phyloP scores from a whole-genome alignment of 352 stramenopile genomes.

The Pythium coloratum region DNA sequence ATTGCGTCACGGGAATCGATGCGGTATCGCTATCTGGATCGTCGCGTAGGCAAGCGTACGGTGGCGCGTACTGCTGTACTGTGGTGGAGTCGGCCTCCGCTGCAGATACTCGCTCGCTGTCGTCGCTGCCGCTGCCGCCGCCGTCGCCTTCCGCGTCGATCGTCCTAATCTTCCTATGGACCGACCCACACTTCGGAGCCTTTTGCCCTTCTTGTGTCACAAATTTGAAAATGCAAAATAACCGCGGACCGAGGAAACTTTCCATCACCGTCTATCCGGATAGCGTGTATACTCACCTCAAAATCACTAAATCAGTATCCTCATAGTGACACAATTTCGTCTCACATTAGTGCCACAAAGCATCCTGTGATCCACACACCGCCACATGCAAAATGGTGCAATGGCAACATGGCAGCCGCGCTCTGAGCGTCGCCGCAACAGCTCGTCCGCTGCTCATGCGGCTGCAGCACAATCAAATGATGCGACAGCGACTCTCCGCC shows the following conservation, averaged over 20 bases:
- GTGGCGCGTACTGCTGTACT: not conserved
- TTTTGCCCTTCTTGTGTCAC: conserved; percentile 6
- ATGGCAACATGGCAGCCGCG: not conserved
- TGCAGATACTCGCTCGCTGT: not conserved
- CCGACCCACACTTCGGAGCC: not conserved
- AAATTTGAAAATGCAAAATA: conserved; percentile 36
- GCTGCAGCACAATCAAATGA: not conserved
- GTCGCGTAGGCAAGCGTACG: not conserved
- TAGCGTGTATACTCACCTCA: not conserved
- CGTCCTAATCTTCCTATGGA: not conserved
- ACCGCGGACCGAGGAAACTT: not conserved
- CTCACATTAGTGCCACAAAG: not conserved
- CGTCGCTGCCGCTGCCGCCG: not conserved
- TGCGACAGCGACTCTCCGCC: not conserved
- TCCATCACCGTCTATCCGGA: not conserved
- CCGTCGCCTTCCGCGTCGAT: not conserved
- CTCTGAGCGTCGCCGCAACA: not conserved
- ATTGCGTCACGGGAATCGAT: not conserved
- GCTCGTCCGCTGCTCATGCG: not conserved
- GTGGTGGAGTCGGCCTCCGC: not conserved
- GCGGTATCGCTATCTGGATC: not conserved
- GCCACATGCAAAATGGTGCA: not conserved
- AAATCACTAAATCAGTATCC: not conserved
- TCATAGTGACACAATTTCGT: too few relatives aligned
- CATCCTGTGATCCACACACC: not conserved